phyloP scores from a whole-genome alignment of 2,329 filamentous ascomycete genomes.

The Colletotrichum coccodes region DNA sequence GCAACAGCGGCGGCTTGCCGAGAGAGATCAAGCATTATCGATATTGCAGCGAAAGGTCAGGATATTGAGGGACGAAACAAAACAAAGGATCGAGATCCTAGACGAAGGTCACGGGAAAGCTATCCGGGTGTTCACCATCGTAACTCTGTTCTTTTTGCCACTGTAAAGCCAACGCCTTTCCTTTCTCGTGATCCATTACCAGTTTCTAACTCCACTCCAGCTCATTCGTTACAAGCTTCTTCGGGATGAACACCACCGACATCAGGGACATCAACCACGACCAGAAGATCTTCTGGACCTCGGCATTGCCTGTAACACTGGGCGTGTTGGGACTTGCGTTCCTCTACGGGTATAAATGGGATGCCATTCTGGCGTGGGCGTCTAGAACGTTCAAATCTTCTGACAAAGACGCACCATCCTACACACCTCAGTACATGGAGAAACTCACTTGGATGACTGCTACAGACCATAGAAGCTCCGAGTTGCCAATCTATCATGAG shows the following conservation, averaged over 20 bases:
- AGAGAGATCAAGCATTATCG: not conserved
- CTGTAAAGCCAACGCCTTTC: conserved; percentile 34
- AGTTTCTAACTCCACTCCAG: not conserved
- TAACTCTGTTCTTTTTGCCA: conserved; percentile 51
- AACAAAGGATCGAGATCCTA: conserved; percentile 38
- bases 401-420: not conserved
- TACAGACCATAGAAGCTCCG: not conserved
- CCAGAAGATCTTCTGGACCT: conserved; percentile 53
- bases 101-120: conserved; percentile 44
- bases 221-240: conserved; percentile 44
- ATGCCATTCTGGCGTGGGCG: conserved; percentile 6
- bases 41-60: conserved; percentile 12
- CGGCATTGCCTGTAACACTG: conserved; percentile 49
- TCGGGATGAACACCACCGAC: conserved; percentile 57
- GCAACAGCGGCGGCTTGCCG: not conserved
- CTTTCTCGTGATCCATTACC: too few species aligned
- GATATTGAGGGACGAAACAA: conserved; percentile 36
- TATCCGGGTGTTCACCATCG: conserved; percentile 50
- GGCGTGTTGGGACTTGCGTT: conserved; percentile 40
- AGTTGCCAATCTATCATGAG: not conserved
- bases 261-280: conserved; percentile 49
- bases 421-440: not conserved
- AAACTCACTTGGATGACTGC: not conserved
- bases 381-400: not conserved
- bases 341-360: conserved; percentile 36